Percentiles rank a stretch among this genome's conserved stretches.
Evolutionary conservation across 305 asterid species (phyloP).

Genomic region (Nicotiana rustica): DNA sequence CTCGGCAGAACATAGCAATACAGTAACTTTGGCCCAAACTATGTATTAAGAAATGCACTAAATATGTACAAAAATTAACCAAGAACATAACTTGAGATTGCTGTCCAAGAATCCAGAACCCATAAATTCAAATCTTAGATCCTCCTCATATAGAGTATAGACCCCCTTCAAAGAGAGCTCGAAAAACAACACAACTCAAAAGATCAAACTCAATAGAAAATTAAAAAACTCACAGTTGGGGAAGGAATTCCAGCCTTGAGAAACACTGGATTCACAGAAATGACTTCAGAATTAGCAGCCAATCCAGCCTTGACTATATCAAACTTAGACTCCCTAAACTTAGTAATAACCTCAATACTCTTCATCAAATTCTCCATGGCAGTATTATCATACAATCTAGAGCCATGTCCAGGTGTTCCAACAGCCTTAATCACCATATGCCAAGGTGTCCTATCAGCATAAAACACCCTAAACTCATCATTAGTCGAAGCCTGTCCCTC

Average conservation of each 20-base stretch:
- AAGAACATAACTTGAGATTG: no score
- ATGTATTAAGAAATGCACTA: no score
- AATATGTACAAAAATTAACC: no score
- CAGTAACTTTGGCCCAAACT: no score
- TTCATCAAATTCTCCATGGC: conserved; percentile 93
- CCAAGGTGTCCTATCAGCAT: conserved; percentile 90
- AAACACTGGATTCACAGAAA: conserved; percentile 82
- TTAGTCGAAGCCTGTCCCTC: conserved; percentile 88
- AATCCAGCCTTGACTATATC: conserved; percentile 78
- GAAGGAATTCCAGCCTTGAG: conserved; percentile 85
- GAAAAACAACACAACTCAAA: not conserved
- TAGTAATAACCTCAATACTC: conserved; percentile 78
- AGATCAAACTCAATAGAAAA: not conserved
- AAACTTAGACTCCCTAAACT: conserved; percentile 78
- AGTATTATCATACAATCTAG: conserved; percentile 73
- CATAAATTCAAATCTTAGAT: no score
- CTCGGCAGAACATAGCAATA: no score
- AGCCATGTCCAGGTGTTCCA: conserved; percentile 89
- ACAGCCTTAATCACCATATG: conserved; percentile 73
- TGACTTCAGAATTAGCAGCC: conserved; percentile 79
- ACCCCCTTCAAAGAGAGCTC: not conserved
- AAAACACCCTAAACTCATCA: conserved; percentile 87
- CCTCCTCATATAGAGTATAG: no score
- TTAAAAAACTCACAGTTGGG: conserved; percentile 53
- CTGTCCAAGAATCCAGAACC: no score